Evolutionary conservation across 1,284 basidiomycete genomes (phyloP).

Genomic region (Sparassis latifolia): DNA sequence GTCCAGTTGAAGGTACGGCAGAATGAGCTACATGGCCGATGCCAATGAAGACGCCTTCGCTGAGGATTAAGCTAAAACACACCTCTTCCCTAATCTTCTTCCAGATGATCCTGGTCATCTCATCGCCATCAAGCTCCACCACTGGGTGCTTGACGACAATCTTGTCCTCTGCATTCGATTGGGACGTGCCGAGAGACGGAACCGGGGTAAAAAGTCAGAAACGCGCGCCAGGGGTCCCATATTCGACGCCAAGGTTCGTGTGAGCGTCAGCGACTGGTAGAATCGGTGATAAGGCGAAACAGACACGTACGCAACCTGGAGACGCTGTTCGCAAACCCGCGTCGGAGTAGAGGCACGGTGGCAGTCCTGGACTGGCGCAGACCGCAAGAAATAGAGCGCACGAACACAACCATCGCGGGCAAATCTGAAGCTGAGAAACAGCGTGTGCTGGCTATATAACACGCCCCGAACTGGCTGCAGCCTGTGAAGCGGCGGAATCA

Average conservation of each 20-base stretch:
- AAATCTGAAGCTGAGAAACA: neutral
- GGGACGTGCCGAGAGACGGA: slow-evolving; percentile 1
- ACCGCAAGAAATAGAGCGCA: slow-evolving; percentile 1
- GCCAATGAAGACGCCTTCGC: neutral
- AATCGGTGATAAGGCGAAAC: neutral
- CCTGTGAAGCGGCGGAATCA: too few relatives aligned
- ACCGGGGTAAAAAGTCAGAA: neutral
- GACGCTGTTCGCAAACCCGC: slow-evolving; percentile 25
- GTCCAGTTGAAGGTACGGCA: slow-evolving; percentile 92
- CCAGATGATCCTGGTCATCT: slow-evolving; percentile 98
- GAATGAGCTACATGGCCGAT: slow-evolving; percentile 62
- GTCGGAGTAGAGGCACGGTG: slow-evolving; percentile 6
- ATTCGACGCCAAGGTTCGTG: neutral
- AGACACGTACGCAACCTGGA: slow-evolving; percentile 24
- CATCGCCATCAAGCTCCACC: slow-evolving; percentile 95
- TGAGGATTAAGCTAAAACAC: neutral
- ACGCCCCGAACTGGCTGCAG: too few relatives aligned
- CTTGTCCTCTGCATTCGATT: slow-evolving; percentile 34
- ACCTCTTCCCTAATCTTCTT: slow-evolving; percentile 97
- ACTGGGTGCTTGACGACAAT: slow-evolving; percentile 90
- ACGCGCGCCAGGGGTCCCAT: neutral
- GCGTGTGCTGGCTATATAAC: too few relatives aligned
- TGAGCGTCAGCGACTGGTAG: neutral
- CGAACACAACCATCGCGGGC: slow-evolving; percentile 8
- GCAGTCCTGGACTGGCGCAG: slow-evolving; percentile 1